Evolutionary conservation across 306 rosid species (phyloP).

Genomic region (Prunus mira): DNA sequence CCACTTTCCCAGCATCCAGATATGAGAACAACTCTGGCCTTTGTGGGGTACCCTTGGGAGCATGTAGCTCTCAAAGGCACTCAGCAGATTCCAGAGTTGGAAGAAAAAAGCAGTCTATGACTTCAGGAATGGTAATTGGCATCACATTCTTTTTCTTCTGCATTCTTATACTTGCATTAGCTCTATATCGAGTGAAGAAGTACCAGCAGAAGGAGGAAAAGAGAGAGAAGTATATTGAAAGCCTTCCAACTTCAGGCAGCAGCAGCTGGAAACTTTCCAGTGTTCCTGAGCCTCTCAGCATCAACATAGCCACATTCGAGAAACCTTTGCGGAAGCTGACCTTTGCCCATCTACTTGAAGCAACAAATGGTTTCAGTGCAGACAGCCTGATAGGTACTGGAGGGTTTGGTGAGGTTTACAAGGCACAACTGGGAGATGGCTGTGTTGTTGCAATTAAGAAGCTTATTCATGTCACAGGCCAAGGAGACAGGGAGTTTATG

Average conservation of each 20-base stretch:
- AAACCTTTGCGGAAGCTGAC: slow-evolving; percentile 69
- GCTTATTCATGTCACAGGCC: slow-evolving; percentile 68
- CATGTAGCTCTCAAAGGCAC: slow-evolving; percentile 35
- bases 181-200: slow-evolving; percentile 39
- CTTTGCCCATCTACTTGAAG: slow-evolving; percentile 72
- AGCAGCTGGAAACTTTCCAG: slow-evolving; percentile 69
- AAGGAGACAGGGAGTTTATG: slow-evolving; percentile 87
- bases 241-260: slow-evolving; percentile 74
- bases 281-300: slow-evolving; percentile 69
- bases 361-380: slow-evolving; percentile 73
- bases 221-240: slow-evolving; percentile 54
- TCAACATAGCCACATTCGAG: slow-evolving; percentile 70
- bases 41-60: slow-evolving; percentile 59
- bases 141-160: slow-evolving; percentile 43
- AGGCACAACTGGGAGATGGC: slow-evolving; percentile 69
- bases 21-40: slow-evolving; percentile 69
- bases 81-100: slow-evolving; percentile 2
- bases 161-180: slow-evolving; percentile 32
- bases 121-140: slow-evolving; percentile 37
- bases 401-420: slow-evolving; percentile 84
- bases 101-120: slow-evolving; percentile 45
- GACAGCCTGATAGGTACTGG: slow-evolving; percentile 79
- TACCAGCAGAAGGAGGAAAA: slow-evolving; percentile 32
- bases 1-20: slow-evolving; percentile 64
- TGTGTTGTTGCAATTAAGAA: slow-evolving; percentile 75